Evolutionary conservation across 2,329 filamentous ascomycete genomes (phyloP).

Genomic region (Metarhizium brunneum): DNA sequence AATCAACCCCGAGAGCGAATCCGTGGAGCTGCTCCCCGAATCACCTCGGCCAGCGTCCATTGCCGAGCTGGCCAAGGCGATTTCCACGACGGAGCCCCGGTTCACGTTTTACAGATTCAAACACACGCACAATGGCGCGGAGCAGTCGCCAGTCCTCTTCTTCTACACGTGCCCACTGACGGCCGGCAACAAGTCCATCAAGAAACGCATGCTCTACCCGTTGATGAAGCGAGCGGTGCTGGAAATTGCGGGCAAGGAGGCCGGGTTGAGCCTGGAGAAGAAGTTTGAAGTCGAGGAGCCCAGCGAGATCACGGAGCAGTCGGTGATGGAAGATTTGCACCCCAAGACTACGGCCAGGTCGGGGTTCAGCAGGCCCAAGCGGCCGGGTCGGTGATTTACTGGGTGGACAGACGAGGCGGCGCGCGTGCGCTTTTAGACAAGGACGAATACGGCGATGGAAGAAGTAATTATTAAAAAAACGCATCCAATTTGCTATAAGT

Average conservation of each 20-base stretch:
- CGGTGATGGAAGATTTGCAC: constrained; percentile 58
- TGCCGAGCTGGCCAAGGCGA: constrained; percentile 45
- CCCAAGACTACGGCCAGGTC: constrained; percentile 56
- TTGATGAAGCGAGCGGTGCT: constrained; percentile 60
- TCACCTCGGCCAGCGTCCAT: constrained; percentile 45
- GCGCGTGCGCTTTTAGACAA: not conserved
- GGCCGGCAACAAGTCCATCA: constrained; percentile 58
- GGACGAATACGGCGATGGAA: constrained; percentile 1
- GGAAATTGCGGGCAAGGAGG: constrained; percentile 54
- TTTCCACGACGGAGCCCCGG: constrained; percentile 60
- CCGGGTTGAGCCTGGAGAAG: constrained; percentile 58
- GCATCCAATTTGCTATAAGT: not conserved
- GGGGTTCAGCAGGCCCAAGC: constrained; percentile 69
- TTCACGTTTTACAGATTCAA: constrained; percentile 69
- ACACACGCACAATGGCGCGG: constrained; percentile 43
- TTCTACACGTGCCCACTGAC: constrained; percentile 72
- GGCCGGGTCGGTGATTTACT: constrained; percentile 53
- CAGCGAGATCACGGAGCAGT: constrained; percentile 58
- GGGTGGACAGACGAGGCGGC: not conserved
- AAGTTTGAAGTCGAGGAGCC: constrained; percentile 61
- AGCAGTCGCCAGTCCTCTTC: constrained; percentile 58
- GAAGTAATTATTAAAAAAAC: not conserved
- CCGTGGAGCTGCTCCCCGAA: constrained; percentile 53
- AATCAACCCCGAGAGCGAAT: constrained; percentile 63
- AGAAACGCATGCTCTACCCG: constrained; percentile 79